Conservation (phyloP, 2,329 filamentous ascomycete genomes). For the Hypoxylon sp. region DNA sequence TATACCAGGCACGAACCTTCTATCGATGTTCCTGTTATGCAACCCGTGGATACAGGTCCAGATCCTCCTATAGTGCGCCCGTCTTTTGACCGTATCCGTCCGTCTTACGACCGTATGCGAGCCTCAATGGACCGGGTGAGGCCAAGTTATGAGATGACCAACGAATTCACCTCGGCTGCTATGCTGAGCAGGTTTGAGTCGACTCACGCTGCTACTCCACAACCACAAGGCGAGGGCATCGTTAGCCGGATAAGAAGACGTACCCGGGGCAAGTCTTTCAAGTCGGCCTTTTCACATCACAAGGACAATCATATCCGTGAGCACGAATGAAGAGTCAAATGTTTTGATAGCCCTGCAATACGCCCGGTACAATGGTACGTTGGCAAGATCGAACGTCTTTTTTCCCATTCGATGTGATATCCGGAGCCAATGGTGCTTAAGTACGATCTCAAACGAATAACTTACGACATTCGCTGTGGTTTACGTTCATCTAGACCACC, state of each 20-base stretch:
- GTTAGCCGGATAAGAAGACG: conserved; percentile 50
- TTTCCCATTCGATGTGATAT: conserved; percentile 44
- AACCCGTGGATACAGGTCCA: conserved; percentile 43
- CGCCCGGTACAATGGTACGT: conserved; percentile 28
- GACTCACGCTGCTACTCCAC: conserved; percentile 60
- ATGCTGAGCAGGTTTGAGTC: conserved; percentile 87
- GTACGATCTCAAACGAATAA: conserved; percentile 46
- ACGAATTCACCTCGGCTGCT: conserved; percentile 91
- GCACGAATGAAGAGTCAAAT: conserved; percentile 43
- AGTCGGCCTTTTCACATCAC: conserved; percentile 49
- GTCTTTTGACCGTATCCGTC: conserved; percentile 76
- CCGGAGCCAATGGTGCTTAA: conserved; percentile 37
- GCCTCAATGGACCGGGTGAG: conserved; percentile 88
- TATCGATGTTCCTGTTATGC: conserved; percentile 60
- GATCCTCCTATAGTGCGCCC: conserved; percentile 55
- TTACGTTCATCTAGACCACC: conserved; percentile 32
- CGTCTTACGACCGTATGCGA: conserved; percentile 89
- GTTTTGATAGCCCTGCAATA: conserved; percentile 4
- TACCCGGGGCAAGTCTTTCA: conserved; percentile 53
- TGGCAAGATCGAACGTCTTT: conserved; percentile 27
- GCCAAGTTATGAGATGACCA: conserved; percentile 86
- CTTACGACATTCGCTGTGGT: conserved; percentile 44
- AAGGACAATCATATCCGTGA: conserved; percentile 49
- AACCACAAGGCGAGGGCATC: conserved; percentile 44
- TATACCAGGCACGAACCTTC: conserved; percentile 78